These are phyloP conservation scores for Colletotrichum plurivorum DNA, from an alignment of 2,329 filamentous ascomycete genomes.

Conservation along the genomic window DNA sequence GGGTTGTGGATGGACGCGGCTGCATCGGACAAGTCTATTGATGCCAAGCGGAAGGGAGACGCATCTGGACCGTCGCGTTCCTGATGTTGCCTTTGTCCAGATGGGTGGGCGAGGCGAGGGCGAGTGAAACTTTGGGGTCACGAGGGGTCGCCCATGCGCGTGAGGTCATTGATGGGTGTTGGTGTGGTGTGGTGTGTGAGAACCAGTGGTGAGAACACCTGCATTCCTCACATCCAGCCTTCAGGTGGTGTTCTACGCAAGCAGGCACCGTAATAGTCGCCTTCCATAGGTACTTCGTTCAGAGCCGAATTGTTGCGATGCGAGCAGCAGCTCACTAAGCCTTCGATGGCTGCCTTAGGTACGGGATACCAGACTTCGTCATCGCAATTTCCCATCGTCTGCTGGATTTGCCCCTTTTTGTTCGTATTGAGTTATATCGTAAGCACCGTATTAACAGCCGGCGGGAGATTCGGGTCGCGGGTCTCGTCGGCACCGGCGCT, in stretches of 20 bases:
- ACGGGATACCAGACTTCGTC: not conserved
- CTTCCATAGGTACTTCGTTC: too few species aligned
- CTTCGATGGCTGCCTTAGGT: slow-evolving; percentile 9
- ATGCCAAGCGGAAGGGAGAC: not conserved
- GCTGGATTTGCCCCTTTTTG: not conserved
- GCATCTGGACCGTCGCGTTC: not conserved
- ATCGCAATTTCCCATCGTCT: slow-evolving; percentile 16
- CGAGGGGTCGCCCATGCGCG: slow-evolving; percentile 27
- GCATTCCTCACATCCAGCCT: too few species aligned
- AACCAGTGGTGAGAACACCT: too few species aligned
- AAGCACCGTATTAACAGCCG: not conserved
- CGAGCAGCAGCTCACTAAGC: not conserved
- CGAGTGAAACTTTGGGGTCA: slow-evolving; percentile 3
- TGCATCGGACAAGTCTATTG: too few species aligned
- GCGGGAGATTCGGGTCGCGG: not conserved
- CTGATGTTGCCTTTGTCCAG: not conserved
- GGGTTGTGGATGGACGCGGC: not conserved
- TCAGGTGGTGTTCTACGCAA: too few species aligned
- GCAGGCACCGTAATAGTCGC: too few species aligned
- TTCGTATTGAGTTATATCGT: slow-evolving; percentile 1
- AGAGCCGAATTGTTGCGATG: not conserved
- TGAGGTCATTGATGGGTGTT: slow-evolving; percentile 21
- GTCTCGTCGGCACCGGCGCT: not conserved
- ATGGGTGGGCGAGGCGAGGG: not conserved
- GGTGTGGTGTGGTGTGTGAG: not conserved